Percentiles rank a stretch among this genome's conserved stretches.
phyloP scores from a whole-genome alignment of 345 rosid species.

The Salix arbutifolia region DNA sequence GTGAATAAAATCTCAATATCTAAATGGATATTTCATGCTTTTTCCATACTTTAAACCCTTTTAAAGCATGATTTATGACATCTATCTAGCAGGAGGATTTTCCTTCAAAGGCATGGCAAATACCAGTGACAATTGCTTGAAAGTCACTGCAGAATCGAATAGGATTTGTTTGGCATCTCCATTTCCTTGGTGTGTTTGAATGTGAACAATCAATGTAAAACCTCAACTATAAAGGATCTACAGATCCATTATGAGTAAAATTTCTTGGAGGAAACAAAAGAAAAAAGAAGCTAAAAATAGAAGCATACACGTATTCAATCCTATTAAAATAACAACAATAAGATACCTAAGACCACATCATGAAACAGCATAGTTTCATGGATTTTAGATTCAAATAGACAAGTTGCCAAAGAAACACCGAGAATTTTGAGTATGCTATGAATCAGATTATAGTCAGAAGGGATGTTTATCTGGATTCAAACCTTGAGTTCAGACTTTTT shows the following conservation, averaged over 20 bases:
- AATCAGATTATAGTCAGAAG: background rate
- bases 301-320: background rate
- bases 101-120: background rate
- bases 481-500: conserved; percentile 85
- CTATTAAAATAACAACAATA: background rate
- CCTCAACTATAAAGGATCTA: background rate
- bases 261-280: background rate
- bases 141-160: background rate
- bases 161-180: background rate
- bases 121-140: background rate
- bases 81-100: background rate
- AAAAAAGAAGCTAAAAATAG: background rate
- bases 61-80: background rate
- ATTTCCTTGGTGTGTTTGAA: background rate
- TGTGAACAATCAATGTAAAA: background rate
- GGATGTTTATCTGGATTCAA: conserved; percentile 20
- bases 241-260: background rate
- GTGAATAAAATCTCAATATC: background rate
- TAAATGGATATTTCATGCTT: background rate
- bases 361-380: background rate
- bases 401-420: background rate
- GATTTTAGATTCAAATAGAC: background rate
- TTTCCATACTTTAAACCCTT: background rate
- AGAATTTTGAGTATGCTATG: background rate
- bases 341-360: background rate